Evolutionary conservation across 441 rosid species (phyloP), one percentile per base, ranked within the genome.

Genomic region (Breynia disticha): DNA sequence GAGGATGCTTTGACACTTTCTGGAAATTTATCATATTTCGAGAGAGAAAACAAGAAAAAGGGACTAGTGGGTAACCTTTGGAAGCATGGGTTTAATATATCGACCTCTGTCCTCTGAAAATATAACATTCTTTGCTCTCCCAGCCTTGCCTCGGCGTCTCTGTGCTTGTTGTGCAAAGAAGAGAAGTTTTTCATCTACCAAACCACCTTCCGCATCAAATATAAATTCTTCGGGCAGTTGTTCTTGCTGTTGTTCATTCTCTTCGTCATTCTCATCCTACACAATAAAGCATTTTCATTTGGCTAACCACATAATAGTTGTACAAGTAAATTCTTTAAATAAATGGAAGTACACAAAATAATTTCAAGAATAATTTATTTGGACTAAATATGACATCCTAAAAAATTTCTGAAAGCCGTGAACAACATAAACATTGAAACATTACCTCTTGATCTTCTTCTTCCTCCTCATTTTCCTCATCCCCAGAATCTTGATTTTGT

Each of bases 31-130:
- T 21, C 21, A 35, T 43, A 11, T 50, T 52, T 49, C 19, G 17
- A 54, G 63, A 42, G 56, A 65, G 28, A 52, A 45, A 46, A 19
- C 13, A 4, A 35, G 6, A 48, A 28, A 19, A 37, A 44, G 58
- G 28, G 43, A 20, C 16, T 49, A 56, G 45, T 54, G 42, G 51
- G 65, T 61, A 64, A 89, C 99, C 97, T 89, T 93, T 44, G 99
- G 97, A 62, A 93, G 87, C 96, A 93, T 93, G 65, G 99, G 93
- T 76, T 93, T 93, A 47, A 88, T 81, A 66, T 93, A 89, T 67
- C 96, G 89, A 53, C 97, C 99, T 76, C 99, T 83, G 55, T 93
- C 97, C 84, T 93, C 97, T 1, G 99, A 93, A 70, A 86, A 89
- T 61, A 93, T 93, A 61, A 84, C 83, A 74, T 93, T 93, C 75